phyloP scores from a whole-genome alignment of 495 filamentous ascomycete species.

The Podospora pseudopauciseta region DNA sequence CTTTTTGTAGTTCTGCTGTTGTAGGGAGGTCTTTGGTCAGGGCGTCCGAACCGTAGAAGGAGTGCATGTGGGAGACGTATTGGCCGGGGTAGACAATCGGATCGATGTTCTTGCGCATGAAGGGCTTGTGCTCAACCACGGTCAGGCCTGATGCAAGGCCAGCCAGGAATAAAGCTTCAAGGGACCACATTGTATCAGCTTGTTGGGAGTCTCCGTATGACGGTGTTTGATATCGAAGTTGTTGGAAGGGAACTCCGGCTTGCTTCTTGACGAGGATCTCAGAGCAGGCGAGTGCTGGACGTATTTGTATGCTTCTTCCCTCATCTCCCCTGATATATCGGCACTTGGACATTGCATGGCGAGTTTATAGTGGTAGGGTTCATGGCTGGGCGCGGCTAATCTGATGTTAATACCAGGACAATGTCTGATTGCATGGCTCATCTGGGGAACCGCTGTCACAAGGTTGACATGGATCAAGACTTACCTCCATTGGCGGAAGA shows the following conservation, averaged over 20 bases:
- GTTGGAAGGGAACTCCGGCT: background rate
- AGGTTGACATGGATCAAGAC: background rate
- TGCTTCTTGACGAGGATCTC: background rate
- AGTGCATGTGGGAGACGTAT: conserved; percentile 39
- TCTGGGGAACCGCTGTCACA: conserved; percentile 4
- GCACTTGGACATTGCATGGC: background rate
- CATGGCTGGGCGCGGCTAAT: conserved; percentile 6
- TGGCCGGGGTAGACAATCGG: conserved; percentile 34
- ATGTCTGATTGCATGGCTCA: conserved; percentile 6
- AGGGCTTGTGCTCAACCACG: conserved; percentile 36
- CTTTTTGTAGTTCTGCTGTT: conserved; percentile 33
- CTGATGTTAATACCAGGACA: conserved; percentile 5
- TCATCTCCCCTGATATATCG: background rate
- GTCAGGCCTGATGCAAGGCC: conserved; percentile 28
- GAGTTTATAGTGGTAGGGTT: background rate
- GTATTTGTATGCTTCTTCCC: background rate
- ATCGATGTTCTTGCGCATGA: conserved; percentile 40
- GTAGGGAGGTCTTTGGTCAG: conserved; percentile 35
- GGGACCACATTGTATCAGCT: background rate
- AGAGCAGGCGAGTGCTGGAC: background rate
- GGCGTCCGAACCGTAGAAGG: conserved; percentile 37
- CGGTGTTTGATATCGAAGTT: background rate
- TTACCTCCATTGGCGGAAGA: background rate
- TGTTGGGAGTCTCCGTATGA: background rate
- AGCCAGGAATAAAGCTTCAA: conserved; percentile 11